Evolutionary conservation across 1,139 yeast genomes (phyloP), one percentile per base, ranked within the genome.

Genomic region (Pichia sp.): DNA sequence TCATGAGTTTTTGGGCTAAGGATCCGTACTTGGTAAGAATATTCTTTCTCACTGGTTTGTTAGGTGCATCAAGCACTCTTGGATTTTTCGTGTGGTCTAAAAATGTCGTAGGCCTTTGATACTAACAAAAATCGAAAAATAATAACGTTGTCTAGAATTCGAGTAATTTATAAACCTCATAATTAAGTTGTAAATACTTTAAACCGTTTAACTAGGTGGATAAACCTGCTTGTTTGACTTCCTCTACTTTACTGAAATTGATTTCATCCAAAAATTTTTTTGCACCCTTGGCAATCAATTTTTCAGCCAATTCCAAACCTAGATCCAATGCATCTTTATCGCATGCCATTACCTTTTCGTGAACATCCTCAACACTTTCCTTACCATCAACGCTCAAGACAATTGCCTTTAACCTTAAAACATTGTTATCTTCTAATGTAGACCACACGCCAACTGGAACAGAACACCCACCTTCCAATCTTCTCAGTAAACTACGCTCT

Each of bases 391-490:
- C 93, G 58, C 87, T 81, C 26, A 92, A 89, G 32, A 93, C 95
- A 47, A 87, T 78, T 5, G 90, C 96, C 58, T 80, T 80, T 61
- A 93, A 74, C 11, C 70, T 61, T 55, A 87, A 73, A 15, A 59
- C 61, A 40, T 75, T 70, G 0, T 81, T 75, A 2, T 62, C 67
- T 62, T 84, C 72, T 62, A 77, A 86, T 5, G 67, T 65, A 56
- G 85, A 79, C 50, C 90, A 96, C 40, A 66, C 66, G 49, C 99
- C 99, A 62, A 93, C 88, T 10, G 99, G 99, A 8, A 93, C 97
- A 0, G 97, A 89, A 72, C 99, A 93, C 15, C 99, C 99, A 58
- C 99, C 99, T 73, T 93, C 98, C 58, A 93, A 77, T 41, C 87
- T 79, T 69, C 95, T 79, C 90, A 93, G 82, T 57, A 93, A 75